Conservation (phyloP, 345 rosid species). For the Hypericum perforatum region DNA sequence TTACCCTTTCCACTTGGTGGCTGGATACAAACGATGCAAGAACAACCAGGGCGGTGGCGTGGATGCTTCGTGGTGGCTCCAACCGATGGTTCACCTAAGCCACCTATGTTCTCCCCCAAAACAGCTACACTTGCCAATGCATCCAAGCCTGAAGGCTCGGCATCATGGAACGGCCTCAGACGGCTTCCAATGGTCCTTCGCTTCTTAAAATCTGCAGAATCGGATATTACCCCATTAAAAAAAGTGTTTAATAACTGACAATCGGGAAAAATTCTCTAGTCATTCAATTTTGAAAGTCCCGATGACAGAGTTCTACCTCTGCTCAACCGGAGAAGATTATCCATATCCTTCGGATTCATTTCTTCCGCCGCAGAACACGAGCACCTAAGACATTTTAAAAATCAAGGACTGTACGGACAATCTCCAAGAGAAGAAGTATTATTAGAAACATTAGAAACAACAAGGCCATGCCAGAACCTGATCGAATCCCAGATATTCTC, state of each 20-base stretch:
- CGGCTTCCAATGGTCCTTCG: slow-evolving; percentile 33
- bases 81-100: slow-evolving; percentile 34
- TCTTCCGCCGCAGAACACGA: slow-evolving; percentile 58
- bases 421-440: not conserved
- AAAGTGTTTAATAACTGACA: too few relatives aligned
- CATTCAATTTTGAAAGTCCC: slow-evolving; percentile 3
- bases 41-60: slow-evolving; percentile 84
- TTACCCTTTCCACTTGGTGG: slow-evolving; percentile 96
- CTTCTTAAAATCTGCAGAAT: slow-evolving; percentile 49
- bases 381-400: slow-evolving; percentile 32
- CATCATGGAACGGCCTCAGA: slow-evolving; percentile 18
- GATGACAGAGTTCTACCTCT: slow-evolving; percentile 38
- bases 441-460: not conserved
- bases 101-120: slow-evolving; percentile 49
- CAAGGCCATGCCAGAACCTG: slow-evolving; percentile 28
- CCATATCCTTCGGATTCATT: slow-evolving; percentile 51
- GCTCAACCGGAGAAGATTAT: slow-evolving; percentile 34
- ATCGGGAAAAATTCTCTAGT: not conserved
- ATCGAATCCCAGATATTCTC: slow-evolving; percentile 66
- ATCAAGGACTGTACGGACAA: too few relatives aligned
- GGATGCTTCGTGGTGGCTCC: slow-evolving; percentile 94
- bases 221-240: not conserved
- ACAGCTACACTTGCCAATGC: slow-evolving; percentile 81
- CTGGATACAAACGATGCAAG: slow-evolving; percentile 96
- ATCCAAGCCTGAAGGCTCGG: slow-evolving; percentile 63